Evolutionary conservation across 768 basidiomycete genomes (phyloP).

Genomic region (Clavulina sp.): DNA sequence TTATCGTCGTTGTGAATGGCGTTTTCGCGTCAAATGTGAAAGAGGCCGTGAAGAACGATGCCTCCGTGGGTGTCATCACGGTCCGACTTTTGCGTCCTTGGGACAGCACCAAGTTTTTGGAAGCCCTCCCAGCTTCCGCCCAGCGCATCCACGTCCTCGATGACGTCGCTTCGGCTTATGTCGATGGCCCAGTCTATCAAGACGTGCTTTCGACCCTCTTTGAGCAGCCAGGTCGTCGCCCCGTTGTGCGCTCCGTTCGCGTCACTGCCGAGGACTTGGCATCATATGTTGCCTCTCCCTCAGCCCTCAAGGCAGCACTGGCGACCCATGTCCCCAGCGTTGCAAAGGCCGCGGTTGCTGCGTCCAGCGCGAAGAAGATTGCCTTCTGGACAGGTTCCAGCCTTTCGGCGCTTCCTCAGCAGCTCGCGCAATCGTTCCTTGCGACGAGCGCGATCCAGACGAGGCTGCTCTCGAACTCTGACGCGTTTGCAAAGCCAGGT

Average conservation of each 20-base stretch:
- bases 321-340: background rate
- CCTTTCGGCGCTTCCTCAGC: slow-evolving; percentile 30
- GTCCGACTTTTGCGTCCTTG: slow-evolving; percentile 77
- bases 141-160: slow-evolving; percentile 54
- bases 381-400: slow-evolving; percentile 47
- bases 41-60: slow-evolving; percentile 26
- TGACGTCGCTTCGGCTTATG: slow-evolving; percentile 46
- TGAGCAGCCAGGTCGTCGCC: slow-evolving; percentile 10
- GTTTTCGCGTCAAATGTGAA: slow-evolving; percentile 51
- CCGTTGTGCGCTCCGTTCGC: slow-evolving; percentile 14
- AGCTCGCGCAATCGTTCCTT: slow-evolving; percentile 38
- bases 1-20: slow-evolving; percentile 58
- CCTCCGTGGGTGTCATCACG: slow-evolving; percentile 45
- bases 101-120: slow-evolving; percentile 46
- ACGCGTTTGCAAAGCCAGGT: slow-evolving; percentile 55
- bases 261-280: background rate
- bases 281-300: background rate
- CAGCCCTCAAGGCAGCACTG: background rate
- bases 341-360: background rate
- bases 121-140: slow-evolving; percentile 39
- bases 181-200: slow-evolving; percentile 49
- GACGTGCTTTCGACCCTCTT: slow-evolving; percentile 34
- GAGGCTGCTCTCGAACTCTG: slow-evolving; percentile 50
- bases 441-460: slow-evolving; percentile 29
- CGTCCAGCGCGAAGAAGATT: slow-evolving; percentile 25